Conservation (phyloP, 2,329 filamentous ascomycete genomes). For the Ascochyta clinopodiicola region DNA sequence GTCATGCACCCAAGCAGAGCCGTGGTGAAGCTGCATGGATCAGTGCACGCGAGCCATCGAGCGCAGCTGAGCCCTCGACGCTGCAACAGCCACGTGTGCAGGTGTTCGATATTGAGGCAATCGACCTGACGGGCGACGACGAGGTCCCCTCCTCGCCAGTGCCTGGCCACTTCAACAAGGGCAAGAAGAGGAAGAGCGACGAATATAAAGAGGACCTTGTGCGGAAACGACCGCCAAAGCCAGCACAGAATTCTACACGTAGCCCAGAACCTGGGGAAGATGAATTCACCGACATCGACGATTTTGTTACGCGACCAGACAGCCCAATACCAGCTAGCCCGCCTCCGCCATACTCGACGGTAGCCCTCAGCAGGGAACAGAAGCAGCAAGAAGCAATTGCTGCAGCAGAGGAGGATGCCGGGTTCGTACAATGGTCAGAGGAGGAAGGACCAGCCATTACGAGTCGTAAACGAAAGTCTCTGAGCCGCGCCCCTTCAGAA, state of each 20-base stretch:
- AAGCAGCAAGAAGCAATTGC: not conserved
- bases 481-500: constrained; percentile 39
- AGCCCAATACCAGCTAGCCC: constrained; percentile 32
- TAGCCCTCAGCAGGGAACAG: constrained; percentile 26
- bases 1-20: not conserved
- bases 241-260: constrained; percentile 13
- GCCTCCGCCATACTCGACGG: constrained; percentile 55
- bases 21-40: constrained; percentile 3
- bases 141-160: constrained; percentile 27
- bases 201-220: constrained; percentile 46
- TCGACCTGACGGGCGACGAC: constrained; percentile 46
- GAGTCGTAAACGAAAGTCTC: constrained; percentile 40
- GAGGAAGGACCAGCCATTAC: constrained; percentile 23
- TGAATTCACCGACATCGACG: constrained; percentile 51
- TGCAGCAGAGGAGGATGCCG: constrained; percentile 21
- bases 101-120: constrained; percentile 39
- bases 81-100: constrained; percentile 17
- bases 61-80: constrained; percentile 13
- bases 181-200: constrained; percentile 56
- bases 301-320: constrained; percentile 31
- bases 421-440: constrained; percentile 16
- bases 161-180: constrained; percentile 22
- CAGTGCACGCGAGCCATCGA: constrained; percentile 8
- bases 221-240: constrained; percentile 25
- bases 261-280: constrained; percentile 27